Evolutionary conservation across 78 protist species (phyloP).

Genomic region (Isochrysis galbana): DNA sequence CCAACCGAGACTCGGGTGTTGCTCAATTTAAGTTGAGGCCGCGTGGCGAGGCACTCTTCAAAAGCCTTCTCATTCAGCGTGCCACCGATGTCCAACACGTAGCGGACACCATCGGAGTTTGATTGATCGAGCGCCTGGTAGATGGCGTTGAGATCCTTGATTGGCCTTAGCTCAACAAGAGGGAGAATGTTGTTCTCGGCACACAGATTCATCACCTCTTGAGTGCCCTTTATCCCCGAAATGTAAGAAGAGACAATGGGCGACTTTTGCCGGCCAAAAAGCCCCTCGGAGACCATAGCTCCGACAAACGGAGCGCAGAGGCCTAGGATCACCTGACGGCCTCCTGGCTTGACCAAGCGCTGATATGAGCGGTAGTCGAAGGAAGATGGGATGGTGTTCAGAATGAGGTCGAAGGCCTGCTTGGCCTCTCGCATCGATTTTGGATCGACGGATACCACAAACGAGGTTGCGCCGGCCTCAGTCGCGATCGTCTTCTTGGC

Average conservation of each 20-base stretch:
- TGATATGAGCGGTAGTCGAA: neutral
- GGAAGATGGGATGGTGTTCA: neutral
- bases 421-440: neutral
- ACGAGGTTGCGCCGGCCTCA: neutral
- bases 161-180: neutral
- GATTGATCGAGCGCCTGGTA: too few relatives aligned
- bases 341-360: neutral
- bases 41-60: neutral
- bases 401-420: neutral
- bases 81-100: constrained; percentile 3
- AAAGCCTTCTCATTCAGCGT: neutral
- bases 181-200: neutral
- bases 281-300: neutral
- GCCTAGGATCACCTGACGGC: neutral
- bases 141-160: neutral
- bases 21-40: too few relatives aligned
- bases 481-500: neutral
- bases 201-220: constrained; percentile 18
- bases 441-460: neutral
- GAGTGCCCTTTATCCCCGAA: neutral
- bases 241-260: neutral
- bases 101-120: neutral
- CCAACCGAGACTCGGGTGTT: too few relatives aligned
- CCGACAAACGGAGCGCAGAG: neutral
- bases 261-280: too few relatives aligned